Evolutionary conservation across 176 grass and related monocot genomes (phyloP), one percentile per base, ranked within the genome.

Genomic region (Rhynchospora pubera): DNA sequence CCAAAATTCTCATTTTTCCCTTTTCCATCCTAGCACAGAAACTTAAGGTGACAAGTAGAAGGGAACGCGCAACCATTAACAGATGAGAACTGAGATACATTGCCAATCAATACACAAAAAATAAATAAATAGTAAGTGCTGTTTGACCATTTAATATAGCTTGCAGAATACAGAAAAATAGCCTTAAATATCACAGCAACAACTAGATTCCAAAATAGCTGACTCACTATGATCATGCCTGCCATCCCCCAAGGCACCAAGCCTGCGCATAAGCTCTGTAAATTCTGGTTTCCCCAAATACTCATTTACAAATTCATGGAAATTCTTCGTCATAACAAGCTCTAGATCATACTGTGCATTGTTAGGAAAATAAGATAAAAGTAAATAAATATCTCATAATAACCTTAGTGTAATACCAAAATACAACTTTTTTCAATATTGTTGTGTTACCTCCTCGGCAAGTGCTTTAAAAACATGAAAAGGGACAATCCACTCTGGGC

Each of bases 401-500:
- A 76, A 13, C 56, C 76, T 34, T 72, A 55, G 65, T 66, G 82
- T 55, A 21, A 81, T 3, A 68, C 83, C 19, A 82, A 16, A 68
- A 12, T 53, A 83, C 60, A 46, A 39, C 72, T 44, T 15, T 63
- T 82, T 82, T 28, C 48, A 77, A 16, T 51, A 51, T 77, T 56
- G 50, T 3, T 76, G 1, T 11, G 32, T 39, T 88, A 98, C 96
- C 96, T 98, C 96, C 45, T 98, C 92, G 9, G 92, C 92, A 53
- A 98, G 86, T 87, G 87, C 68, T 87, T 94, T 98, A 84, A 99
- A 99, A 15, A 91, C 78, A 90, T 94, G 84, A 70, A 98, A 98
- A 68, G 96, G 92, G 72, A 98, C 96, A 65, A 98, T 88, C 92
- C 96, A 94, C 86, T 98, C 96, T 16, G 92, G 92, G 79, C 96